Evolutionary conservation across 345 rosid species (phyloP).

Genomic region (Hibiscus tridactylites): DNA sequence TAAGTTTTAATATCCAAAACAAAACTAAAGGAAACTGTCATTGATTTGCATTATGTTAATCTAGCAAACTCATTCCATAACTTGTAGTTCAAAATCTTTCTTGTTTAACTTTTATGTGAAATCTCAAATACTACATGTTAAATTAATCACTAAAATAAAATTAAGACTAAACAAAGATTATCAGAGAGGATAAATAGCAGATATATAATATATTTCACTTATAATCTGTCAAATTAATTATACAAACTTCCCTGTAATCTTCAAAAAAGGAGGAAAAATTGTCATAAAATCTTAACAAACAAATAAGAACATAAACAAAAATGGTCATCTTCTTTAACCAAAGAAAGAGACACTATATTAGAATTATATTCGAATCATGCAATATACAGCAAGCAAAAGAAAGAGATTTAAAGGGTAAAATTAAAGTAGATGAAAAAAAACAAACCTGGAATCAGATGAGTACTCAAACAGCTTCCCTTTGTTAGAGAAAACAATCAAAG

Average conservation of each 20-base stretch:
- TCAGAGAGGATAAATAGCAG: background rate
- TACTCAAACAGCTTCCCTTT: slow-evolving; percentile 55
- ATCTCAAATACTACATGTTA: too few species aligned
- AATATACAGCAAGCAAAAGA: background rate
- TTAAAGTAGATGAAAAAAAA: background rate
- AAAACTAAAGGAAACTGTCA: too few species aligned
- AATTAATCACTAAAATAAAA: too few species aligned
- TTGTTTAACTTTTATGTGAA: too few species aligned
- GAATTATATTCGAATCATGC: background rate
- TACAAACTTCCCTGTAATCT: background rate
- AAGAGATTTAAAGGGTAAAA: background rate
- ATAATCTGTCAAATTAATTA: background rate
- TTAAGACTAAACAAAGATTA: background rate
- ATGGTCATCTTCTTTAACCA: background rate
- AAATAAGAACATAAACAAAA: background rate
- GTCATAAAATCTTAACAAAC: background rate
- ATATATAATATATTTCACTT: too few species aligned
- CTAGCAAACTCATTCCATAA: too few species aligned
- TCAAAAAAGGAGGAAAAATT: background rate
- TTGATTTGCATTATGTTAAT: too few species aligned
- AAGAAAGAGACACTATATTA: background rate
- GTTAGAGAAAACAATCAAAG: slow-evolving; percentile 47
- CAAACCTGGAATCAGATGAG: slow-evolving; percentile 42
- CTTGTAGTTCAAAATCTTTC: too few species aligned
- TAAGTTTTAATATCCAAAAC: too few species aligned